A percentile compares a stretch with the other conserved stretches of the same genome.
Evolutionary conservation across 208 protist genomes (phyloP).

Genomic region (Trypanosoma congolense): DNA sequence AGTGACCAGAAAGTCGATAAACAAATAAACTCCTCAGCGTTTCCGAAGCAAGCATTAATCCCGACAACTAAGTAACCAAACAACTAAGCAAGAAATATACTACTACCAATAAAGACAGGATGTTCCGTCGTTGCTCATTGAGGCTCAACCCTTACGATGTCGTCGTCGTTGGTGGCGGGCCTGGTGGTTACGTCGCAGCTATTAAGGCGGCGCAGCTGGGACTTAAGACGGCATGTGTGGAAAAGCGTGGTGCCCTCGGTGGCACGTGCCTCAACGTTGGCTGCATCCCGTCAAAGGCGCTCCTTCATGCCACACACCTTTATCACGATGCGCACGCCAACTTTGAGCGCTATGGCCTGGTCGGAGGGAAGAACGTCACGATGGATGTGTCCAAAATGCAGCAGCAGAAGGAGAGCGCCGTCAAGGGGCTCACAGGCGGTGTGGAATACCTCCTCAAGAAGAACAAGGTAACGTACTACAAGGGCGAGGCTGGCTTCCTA

Average conservation of each 20-base stretch:
- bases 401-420: conserved; percentile 93
- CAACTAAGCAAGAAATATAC: too few relatives aligned
- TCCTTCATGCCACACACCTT: conserved; percentile 98
- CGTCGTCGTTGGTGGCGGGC: conserved; percentile 98
- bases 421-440: conserved; percentile 93
- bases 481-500: conserved; percentile 90
- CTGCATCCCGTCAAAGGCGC: conserved; percentile 99
- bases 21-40: too few relatives aligned
- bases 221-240: conserved; percentile 97
- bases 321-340: conserved; percentile 95
- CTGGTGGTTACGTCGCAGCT: conserved; percentile 99
- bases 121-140: conserved; percentile 57
- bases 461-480: conserved; percentile 97
- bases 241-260: conserved; percentile 97
- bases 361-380: conserved; percentile 74
- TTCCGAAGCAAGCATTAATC: too few relatives aligned
- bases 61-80: too few relatives aligned
- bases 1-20: too few relatives aligned
- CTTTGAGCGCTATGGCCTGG: conserved; percentile 91
- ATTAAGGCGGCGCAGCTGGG: conserved; percentile 99
- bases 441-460: conserved; percentile 99
- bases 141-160: conserved; percentile 89
- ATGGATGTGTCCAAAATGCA: conserved; percentile 96
- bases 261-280: conserved; percentile 99
- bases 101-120: conserved; percentile 28